A percentile compares a stretch with the other conserved stretches of the same genome.
These are phyloP conservation scores for Hebeloma cylindrosporum DNA, from an alignment of 768 basidiomycete species.

Conservation along the genomic window DNA sequence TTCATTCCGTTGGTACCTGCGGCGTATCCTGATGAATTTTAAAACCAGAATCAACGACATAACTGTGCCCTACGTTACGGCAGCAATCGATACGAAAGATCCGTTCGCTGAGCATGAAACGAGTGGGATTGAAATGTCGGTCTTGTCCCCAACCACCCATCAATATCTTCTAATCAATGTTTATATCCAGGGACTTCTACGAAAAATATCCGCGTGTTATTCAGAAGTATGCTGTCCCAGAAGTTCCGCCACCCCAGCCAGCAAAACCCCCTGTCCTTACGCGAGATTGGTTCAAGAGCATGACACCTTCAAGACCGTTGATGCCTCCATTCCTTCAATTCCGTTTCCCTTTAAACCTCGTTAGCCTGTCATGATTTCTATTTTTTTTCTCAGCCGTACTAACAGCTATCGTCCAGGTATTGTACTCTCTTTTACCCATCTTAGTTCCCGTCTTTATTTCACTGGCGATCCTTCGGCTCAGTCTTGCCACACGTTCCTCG, in stretches of 20 bases:
- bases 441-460: conserved; percentile 61
- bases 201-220: conserved; percentile 59
- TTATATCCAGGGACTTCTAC: conserved; percentile 47
- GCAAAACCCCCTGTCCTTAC: conserved; percentile 42
- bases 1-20: neutral
- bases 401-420: conserved; percentile 35
- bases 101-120: conserved; percentile 55
- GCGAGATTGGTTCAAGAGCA: conserved; percentile 42
- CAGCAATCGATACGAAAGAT: conserved; percentile 69
- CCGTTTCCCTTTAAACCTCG: conserved; percentile 70
- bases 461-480: conserved; percentile 54
- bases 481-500: conserved; percentile 58
- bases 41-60: conserved; percentile 70
- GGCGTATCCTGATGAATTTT: neutral
- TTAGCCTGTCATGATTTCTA: conserved; percentile 42
- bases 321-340: conserved; percentile 62
- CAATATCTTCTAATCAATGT: neutral
- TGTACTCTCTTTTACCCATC: conserved; percentile 60
- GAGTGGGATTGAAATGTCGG: conserved; percentile 66
- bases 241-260: conserved; percentile 39
- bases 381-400: neutral
- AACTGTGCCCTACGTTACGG: conserved; percentile 83
- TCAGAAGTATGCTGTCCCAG: conserved; percentile 48
- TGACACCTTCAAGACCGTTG: conserved; percentile 40
- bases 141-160: conserved; percentile 1